These are phyloP conservation scores for Apiospora pterosperma DNA, from an alignment of 2,329 filamentous ascomycete species.

Conservation along the genomic window DNA sequence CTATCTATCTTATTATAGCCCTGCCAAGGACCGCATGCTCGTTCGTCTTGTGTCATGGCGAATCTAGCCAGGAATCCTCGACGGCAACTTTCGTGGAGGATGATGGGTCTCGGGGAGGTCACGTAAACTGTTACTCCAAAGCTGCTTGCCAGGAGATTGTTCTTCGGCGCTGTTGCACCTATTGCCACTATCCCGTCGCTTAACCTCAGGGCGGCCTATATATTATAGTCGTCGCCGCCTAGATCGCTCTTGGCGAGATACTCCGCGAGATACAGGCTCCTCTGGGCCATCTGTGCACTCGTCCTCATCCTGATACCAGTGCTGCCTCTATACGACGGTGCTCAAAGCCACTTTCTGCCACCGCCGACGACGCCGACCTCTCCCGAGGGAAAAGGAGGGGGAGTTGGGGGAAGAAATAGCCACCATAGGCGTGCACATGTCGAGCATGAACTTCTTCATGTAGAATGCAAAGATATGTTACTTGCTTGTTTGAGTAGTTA, in stretches of 20 bases:
- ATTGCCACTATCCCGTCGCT: background rate
- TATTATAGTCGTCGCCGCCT: background rate
- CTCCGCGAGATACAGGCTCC: background rate
- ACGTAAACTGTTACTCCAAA: too few species aligned
- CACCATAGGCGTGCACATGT: too few species aligned
- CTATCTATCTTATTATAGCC: background rate
- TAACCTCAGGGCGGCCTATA: background rate
- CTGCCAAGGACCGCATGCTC: background rate
- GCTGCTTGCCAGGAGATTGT: background rate
- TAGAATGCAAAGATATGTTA: constrained; percentile 20
- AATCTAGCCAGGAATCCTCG: too few species aligned
- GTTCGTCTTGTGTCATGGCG: background rate
- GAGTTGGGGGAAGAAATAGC: too few species aligned
- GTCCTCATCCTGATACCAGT: background rate
- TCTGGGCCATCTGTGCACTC: background rate
- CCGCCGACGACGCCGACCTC: too few species aligned
- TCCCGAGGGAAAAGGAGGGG: too few species aligned
- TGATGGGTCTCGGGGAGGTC: background rate
- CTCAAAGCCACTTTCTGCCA: too few species aligned
- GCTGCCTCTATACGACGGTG: background rate
- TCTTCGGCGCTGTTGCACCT: background rate
- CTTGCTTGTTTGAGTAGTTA: too few species aligned
- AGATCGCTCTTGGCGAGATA: background rate
- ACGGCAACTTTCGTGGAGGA: background rate
- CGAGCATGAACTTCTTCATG: constrained; percentile 18